Conservation (phyloP, 148 eudicot species). For the Nepenthes gracilis region DNA sequence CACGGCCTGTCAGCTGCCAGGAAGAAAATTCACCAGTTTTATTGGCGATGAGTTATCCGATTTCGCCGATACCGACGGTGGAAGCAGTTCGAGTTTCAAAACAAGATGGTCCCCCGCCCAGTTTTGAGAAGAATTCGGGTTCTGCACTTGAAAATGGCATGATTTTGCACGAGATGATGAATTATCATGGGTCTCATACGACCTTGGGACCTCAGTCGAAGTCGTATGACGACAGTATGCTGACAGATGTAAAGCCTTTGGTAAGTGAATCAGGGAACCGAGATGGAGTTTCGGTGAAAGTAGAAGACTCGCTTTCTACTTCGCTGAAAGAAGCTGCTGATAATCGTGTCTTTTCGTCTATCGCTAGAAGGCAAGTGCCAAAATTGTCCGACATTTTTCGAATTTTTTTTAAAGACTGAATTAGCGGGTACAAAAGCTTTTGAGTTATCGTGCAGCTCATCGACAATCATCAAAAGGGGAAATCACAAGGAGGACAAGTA, state of each 20-base stretch:
- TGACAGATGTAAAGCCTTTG: constrained; percentile 5
- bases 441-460: constrained; percentile 20
- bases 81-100: constrained; percentile 32
- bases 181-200: constrained; percentile 5
- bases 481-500: constrained; percentile 53
- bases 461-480: constrained; percentile 21
- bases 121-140: constrained; percentile 21
- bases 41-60: constrained; percentile 25
- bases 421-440: neutral
- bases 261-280: constrained; percentile 23
- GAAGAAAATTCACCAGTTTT: constrained; percentile 26
- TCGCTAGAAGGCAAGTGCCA: constrained; percentile 39
- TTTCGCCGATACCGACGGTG: constrained; percentile 20
- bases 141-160: constrained; percentile 27
- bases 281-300: constrained; percentile 27
- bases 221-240: constrained; percentile 4
- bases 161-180: constrained; percentile 10
- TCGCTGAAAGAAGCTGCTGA: constrained; percentile 37
- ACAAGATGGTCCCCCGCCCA: constrained; percentile 21
- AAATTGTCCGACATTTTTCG: constrained; percentile 8
- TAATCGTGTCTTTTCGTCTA: constrained; percentile 30
- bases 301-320: constrained; percentile 31
- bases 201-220: too few species aligned
- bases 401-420: neutral
- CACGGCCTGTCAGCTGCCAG: constrained; percentile 31